A percentile compares a stretch with the other conserved stretches of the same genome.
These are phyloP conservation scores for Rhytidhysteron rufulum DNA, from an alignment of 2,329 filamentous ascomycete species.

Conservation along the genomic window DNA sequence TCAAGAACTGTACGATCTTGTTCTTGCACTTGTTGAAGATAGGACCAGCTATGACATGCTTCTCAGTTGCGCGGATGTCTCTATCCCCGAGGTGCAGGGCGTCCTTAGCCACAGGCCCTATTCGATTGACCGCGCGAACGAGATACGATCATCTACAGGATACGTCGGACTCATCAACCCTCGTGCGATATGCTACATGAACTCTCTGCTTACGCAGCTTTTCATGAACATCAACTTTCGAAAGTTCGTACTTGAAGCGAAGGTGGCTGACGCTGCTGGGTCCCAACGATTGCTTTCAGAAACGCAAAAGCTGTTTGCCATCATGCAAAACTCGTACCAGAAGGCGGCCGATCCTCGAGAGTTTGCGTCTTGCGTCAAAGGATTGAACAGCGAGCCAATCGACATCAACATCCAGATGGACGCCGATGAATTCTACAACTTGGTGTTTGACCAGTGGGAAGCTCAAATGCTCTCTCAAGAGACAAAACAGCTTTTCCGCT, in stretches of 20 bases:
- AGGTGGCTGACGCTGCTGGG: constrained; percentile 51
- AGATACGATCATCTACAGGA: constrained; percentile 71
- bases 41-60: constrained; percentile 22
- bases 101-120: constrained; percentile 58
- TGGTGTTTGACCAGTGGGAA: constrained; percentile 89
- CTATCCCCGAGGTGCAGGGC: constrained; percentile 37
- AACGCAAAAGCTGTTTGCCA: constrained; percentile 77
- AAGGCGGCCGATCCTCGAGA: constrained; percentile 69
- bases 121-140: constrained; percentile 58
- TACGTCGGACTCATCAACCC: constrained; percentile 90
- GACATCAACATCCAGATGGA: constrained; percentile 94
- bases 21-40: constrained; percentile 30
- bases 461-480: constrained; percentile 65
- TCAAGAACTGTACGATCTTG: constrained; percentile 34
- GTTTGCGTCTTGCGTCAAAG: constrained; percentile 73
- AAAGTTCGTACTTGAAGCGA: constrained; percentile 65
- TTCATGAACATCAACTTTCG: constrained; percentile 94
- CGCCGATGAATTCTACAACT: constrained; percentile 94
- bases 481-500: constrained; percentile 70
- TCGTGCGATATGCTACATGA: constrained; percentile 95
- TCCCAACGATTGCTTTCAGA: constrained; percentile 68
- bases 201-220: constrained; percentile 88
- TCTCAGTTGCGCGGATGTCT: constrained; percentile 22
- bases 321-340: constrained; percentile 77
- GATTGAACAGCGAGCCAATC: constrained; percentile 76